phyloP scores from a whole-genome alignment of 805 yeast genomes.

The Starmerella cellae region DNA sequence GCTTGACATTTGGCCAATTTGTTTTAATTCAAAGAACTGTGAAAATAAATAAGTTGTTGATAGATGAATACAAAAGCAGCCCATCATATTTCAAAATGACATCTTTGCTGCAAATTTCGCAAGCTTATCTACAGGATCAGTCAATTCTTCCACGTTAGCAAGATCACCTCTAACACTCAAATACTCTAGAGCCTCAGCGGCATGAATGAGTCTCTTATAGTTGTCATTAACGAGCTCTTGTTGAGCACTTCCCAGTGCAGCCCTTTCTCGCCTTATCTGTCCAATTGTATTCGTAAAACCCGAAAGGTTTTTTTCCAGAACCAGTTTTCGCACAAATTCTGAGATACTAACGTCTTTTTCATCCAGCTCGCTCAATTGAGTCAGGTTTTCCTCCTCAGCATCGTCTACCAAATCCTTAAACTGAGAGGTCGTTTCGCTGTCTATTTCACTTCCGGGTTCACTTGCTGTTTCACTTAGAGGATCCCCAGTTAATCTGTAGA shows the following conservation, averaged over 20 bases:
- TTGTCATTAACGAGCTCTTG: constrained; percentile 31
- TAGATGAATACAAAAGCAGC: no score
- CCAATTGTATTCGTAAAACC: constrained; percentile 22
- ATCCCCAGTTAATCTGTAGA: constrained; percentile 25
- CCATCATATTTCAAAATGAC: not conserved
- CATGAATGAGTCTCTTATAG: constrained; percentile 28
- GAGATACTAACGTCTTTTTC: constrained; percentile 16
- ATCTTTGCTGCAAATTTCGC: constrained; percentile 8
- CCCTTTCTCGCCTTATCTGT: constrained; percentile 22
- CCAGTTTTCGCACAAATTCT: constrained; percentile 15
- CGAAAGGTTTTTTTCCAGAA: constrained; percentile 18
- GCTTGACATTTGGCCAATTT: no score
- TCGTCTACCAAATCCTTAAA: not conserved
- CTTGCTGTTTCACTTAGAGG: constrained; percentile 4
- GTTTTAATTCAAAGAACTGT: no score
- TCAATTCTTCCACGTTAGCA: constrained; percentile 13
- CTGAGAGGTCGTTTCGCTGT: constrained; percentile 4
- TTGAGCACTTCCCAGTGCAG: constrained; percentile 28
- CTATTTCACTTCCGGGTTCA: constrained; percentile 1
- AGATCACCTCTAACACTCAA: constrained; percentile 21
- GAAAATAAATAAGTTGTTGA: no score
- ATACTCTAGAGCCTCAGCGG: constrained; percentile 25
- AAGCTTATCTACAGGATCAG: constrained; percentile 7
- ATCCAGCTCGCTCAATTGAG: constrained; percentile 20
- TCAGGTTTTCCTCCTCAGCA: constrained; percentile 13